Evolutionary conservation across 1,284 basidiomycete genomes (phyloP), one percentile per base, ranked within the genome.

Genomic region (Rhizoctonia solani): DNA sequence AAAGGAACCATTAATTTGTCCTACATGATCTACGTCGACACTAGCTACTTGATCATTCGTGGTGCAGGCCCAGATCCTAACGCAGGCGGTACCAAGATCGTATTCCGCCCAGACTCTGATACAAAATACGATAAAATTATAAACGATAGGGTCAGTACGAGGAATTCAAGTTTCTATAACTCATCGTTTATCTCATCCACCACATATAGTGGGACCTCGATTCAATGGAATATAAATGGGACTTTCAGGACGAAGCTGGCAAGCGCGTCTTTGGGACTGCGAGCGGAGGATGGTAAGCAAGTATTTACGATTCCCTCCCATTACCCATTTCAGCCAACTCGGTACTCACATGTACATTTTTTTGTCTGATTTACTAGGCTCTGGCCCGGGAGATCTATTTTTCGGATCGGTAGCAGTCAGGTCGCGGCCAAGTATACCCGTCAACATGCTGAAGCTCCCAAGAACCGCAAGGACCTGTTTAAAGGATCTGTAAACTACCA

Each of bases 351-450:
- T 6, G 47, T 8, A 8, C 13, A 50, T 19, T 19, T 16, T 39
- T 8, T 8, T 39, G 8, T 27, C 25, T 44, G 19, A 14, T 32
- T 42, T 23, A 9, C 2, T n/a, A 68, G 67, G 67, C 29, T 68
- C 6, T 68, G 67, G 67, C 67, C 67, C 9, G 67, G 67, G 21
- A 58, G 67, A 23, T 65, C 67, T 9, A 54, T 68, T 23, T 63
- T 68, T 46, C 67, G 59, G 16, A 44, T 68, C 13, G 67, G 67
- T 11, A 68, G 58, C n/a, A 68, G 53, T 37, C 23, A 54, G 21
- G 59, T 68, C 4, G 67, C 67, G 1, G 4, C 21, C 41, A 68
- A 68, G 27, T 68, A 54, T 44, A 21, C 41, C 4, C 52, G 42
- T 23, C 67, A 53, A 39, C 53, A 49, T 29, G 23, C 44, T 21